Evolutionary conservation across 176 grass and related monocot genomes (phyloP), one percentile per base, ranked within the genome.

Genomic region (Musa itinerans): DNA sequence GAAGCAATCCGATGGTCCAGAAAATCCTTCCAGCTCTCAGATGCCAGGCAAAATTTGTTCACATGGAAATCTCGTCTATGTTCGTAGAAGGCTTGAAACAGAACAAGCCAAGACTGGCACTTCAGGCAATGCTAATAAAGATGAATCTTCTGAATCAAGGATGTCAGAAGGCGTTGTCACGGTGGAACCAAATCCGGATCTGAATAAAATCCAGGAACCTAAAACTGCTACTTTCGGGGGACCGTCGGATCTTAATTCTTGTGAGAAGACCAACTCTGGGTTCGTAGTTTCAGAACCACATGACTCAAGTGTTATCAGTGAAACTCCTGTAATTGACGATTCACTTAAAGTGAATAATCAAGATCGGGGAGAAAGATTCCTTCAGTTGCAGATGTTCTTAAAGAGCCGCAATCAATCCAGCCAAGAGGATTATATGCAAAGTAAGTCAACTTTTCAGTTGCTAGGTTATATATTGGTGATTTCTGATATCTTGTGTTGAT

Each of bases 21-120:
- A 77, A 62, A 91, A 65, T 81, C 80, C 83, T 61, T 83, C 79
- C 16, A 85, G 65, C 74, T 74, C 76, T 73, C 85, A 86, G 20
- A 52, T 7, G 0, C 64, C 68, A 74, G 43, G 76, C 52, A 87
- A 83, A 85, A 70, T 81, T 67, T 81, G 83, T 27, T 20, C 66
- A 71, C 87, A 86, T 74, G 87, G 87, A 10, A 88, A 90, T 87
- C 76, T 91, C 52, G 92, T 95, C 6, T 98, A 93, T 80, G 90
- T 91, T 53, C 82, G 95, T 11, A 98, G 95, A 78, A 93, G 80
- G 78, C 68, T 85, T 82, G 95, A 98, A 74, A 82, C 74, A 16
- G 90, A 91, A 69, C 95, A 94, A 65, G 87, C 75, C 54, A 98
- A 98, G 85, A 72, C 81, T 50, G 72, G 67, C 16, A 51, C 78